Evolutionary conservation across 768 basidiomycete genomes (phyloP), one percentile per base, ranked within the genome.

Genomic region (Cubamyces lactineus): DNA sequence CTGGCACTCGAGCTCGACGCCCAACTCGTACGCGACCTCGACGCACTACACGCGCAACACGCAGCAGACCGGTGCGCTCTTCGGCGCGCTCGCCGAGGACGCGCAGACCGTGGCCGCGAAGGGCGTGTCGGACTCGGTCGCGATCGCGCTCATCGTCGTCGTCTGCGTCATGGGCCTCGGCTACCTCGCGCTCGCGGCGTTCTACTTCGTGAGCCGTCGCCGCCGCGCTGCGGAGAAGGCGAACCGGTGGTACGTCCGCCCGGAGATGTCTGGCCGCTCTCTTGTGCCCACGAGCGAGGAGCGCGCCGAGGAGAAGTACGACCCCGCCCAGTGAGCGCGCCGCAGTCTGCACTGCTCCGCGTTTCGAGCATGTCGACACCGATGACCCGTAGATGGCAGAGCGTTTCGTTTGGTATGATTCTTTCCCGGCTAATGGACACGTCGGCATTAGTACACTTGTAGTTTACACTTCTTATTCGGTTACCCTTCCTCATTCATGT

Each of bases 161-260:
- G 65, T 70, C 56, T 50, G 60, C 45, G 59, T 63, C 42, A 66
- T 67, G 64, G 65, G 54, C 40, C 28, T 59, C 45, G 69, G 69
- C 26, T 69, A 69, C 62, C 21, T 69, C 63, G 66, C 54, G 26
- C 48, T 70, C 40, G 69, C 62, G 13, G 63, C 41, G n/a, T 45
- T 70, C 56, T 70, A 56, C 53, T 46, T 64, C 55, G 53, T 60
- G 13, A 39, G 45, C 59, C 61, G 67, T 28, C 59, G 55, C 28
- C 40, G 60, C 23, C 55, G 52, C 39, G 41, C 39, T 1, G 47
- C 47, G 5, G 55, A 57, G 53, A 30, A 58, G 57, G 58, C 57
- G 42, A 60, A 60, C 63, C 58, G 63, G 23, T 64, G 50, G 57
- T 67, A 62, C 61, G 55, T 63, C 42, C 67, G 67, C 40, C 67